Conservation (phyloP, 129 eudicot species). For the Lonicera japonica region DNA sequence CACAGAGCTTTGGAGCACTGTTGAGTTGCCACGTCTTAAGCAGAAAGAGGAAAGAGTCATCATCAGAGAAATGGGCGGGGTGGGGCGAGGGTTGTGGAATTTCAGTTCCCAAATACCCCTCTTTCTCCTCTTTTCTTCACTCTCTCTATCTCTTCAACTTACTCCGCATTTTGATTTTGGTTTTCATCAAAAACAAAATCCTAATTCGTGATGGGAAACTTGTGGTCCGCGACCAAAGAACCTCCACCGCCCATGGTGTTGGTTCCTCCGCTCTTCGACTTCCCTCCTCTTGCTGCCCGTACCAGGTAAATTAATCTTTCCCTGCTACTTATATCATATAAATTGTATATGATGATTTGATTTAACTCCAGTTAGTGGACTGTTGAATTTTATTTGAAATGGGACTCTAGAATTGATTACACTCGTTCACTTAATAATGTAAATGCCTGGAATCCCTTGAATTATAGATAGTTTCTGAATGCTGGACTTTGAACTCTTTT, state of each 20-base stretch:
- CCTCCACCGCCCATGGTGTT: slow-evolving; percentile 91
- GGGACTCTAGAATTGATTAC: not conserved
- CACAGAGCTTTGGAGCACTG: too few species aligned
- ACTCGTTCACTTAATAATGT: too few species aligned
- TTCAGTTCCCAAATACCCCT: slow-evolving; percentile 28
- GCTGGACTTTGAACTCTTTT: too few species aligned
- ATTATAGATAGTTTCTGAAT: too few species aligned
- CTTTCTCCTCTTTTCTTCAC: too few species aligned
- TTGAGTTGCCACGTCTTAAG: too few species aligned
- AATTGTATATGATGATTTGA: not conserved
- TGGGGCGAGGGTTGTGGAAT: slow-evolving; percentile 33
- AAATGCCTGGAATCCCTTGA: too few species aligned
- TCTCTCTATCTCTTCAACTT: not conserved
- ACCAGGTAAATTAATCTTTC: too few species aligned
- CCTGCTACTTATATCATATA: not conserved
- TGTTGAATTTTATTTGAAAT: too few species aligned
- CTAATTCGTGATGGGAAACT: slow-evolving; percentile 44
- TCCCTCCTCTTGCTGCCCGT: slow-evolving; percentile 96
- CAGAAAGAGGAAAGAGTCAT: slow-evolving; percentile 24
- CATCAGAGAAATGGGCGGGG: slow-evolving; percentile 36
- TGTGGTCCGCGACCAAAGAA: slow-evolving; percentile 32
- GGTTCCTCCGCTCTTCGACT: slow-evolving; percentile 97
- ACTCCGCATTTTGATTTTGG: not conserved
- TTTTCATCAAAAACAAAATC: not conserved
- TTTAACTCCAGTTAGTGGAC: not conserved